phyloP scores from a whole-genome alignment of 2,329 filamentous ascomycete species.

The Cordyceps tenuipes region DNA sequence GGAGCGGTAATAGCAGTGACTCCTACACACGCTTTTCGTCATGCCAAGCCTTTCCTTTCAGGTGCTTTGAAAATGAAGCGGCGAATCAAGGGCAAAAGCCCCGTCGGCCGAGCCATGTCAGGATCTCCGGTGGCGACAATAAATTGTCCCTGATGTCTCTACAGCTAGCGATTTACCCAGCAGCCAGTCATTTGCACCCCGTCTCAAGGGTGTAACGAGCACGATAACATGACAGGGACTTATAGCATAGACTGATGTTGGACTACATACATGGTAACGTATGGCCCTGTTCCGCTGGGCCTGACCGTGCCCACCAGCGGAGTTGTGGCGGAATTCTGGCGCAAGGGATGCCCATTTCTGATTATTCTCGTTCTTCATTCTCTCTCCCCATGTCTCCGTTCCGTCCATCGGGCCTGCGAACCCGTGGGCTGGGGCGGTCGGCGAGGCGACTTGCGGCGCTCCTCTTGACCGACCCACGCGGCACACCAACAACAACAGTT shows the following conservation, averaged over 20 bases:
- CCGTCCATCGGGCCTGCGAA: background rate
- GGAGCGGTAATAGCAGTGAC: background rate
- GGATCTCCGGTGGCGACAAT: background rate
- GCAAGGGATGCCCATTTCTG: background rate
- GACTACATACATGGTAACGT: background rate
- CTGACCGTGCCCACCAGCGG: background rate
- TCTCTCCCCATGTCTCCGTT: background rate
- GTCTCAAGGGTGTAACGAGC: background rate
- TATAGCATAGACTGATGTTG: background rate
- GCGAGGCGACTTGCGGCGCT: background rate
- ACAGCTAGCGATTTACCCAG: background rate
- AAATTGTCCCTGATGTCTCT: background rate
- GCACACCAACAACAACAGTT: background rate
- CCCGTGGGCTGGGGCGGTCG: background rate
- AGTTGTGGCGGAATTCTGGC: background rate
- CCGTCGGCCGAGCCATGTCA: background rate
- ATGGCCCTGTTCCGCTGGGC: background rate
- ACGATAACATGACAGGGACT: background rate
- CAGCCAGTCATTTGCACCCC: background rate
- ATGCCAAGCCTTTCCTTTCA: constrained; percentile 2
- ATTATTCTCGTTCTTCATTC: background rate
- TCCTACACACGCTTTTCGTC: constrained; percentile 5
- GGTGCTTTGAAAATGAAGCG: background rate
- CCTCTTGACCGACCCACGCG: background rate
- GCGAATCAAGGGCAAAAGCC: background rate